These are phyloP conservation scores for Acanthamoeba royreba DNA, from an alignment of 208 protist species.

Conservation along the genomic window DNA sequence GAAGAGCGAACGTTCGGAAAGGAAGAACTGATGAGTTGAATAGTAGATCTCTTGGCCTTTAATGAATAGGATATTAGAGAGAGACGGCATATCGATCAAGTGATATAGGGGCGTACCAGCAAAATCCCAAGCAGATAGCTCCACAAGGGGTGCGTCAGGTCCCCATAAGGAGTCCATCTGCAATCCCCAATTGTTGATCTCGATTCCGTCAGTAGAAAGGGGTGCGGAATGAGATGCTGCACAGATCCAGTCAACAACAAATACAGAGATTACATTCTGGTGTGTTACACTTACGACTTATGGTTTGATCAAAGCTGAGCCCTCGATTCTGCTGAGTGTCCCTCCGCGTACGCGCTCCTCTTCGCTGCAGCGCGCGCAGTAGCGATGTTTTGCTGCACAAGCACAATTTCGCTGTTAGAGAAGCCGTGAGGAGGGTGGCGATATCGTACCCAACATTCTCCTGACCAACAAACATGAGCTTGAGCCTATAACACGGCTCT, in stretches of 20 bases:
- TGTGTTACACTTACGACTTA: neutral
- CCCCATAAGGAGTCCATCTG: neutral
- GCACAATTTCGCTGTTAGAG: no score
- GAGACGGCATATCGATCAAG: no score
- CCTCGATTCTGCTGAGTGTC: neutral
- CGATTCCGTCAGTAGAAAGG: conserved; percentile 28
- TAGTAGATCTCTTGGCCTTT: conserved; percentile 40
- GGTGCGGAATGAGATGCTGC: neutral
- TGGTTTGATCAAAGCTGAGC: neutral
- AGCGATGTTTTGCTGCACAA: conserved; percentile 11
- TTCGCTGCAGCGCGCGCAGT: neutral
- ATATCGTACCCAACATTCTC: neutral
- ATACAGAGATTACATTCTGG: neutral
- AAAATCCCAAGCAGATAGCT: neutral
- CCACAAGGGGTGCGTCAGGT: neutral
- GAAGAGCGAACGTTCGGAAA: neutral
- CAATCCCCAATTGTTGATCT: neutral
- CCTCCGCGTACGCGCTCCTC: no score
- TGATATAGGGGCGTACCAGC: no score
- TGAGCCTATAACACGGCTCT: neutral
- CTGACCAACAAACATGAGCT: conserved; percentile 26
- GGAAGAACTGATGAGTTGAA: neutral
- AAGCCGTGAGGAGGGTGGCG: neutral
- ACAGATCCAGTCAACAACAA: no score
- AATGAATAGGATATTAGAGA: neutral